phyloP scores from a whole-genome alignment of 192 early-diverging fungal species.

The Podila verticillata region DNA sequence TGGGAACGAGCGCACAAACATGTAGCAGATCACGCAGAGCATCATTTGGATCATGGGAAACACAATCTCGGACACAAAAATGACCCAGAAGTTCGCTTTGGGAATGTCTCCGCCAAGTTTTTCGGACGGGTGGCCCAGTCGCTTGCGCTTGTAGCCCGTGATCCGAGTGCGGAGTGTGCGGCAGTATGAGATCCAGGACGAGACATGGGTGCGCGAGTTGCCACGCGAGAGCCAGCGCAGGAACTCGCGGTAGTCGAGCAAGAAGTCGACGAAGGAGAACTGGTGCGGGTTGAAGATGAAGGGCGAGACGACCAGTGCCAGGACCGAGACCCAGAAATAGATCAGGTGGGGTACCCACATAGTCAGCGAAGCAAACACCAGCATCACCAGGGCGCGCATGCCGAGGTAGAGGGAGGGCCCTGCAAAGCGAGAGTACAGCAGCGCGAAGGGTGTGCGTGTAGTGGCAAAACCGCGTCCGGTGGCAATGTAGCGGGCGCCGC shows the following conservation, averaged over 20 bases:
- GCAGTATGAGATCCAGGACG: slow-evolving; percentile 85
- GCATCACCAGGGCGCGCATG: slow-evolving; percentile 71
- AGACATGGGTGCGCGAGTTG: slow-evolving; percentile 76
- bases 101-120: slow-evolving; percentile 68
- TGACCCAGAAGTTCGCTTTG: slow-evolving; percentile 71
- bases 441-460: slow-evolving; percentile 75
- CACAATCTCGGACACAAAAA: slow-evolving; percentile 78
- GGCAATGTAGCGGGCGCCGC: slow-evolving; percentile 86
- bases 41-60: slow-evolving; percentile 71
- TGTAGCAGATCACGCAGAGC: slow-evolving; percentile 69
- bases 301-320: slow-evolving; percentile 80
- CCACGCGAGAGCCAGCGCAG: slow-evolving; percentile 86
- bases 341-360: slow-evolving; percentile 77
- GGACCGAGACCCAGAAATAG: slow-evolving; percentile 86
- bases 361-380: slow-evolving; percentile 77
- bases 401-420: slow-evolving; percentile 82
- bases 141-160: slow-evolving; percentile 83
- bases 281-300: slow-evolving; percentile 93
- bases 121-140: slow-evolving; percentile 72
- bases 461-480: slow-evolving; percentile 90
- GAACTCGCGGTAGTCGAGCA: slow-evolving; percentile 84
- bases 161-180: slow-evolving; percentile 75
- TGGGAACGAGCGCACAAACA: slow-evolving; percentile 73
- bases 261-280: slow-evolving; percentile 81
- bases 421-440: slow-evolving; percentile 81